Conservation (phyloP, 768 basidiomycete species). For the Suillus sp. region DNA sequence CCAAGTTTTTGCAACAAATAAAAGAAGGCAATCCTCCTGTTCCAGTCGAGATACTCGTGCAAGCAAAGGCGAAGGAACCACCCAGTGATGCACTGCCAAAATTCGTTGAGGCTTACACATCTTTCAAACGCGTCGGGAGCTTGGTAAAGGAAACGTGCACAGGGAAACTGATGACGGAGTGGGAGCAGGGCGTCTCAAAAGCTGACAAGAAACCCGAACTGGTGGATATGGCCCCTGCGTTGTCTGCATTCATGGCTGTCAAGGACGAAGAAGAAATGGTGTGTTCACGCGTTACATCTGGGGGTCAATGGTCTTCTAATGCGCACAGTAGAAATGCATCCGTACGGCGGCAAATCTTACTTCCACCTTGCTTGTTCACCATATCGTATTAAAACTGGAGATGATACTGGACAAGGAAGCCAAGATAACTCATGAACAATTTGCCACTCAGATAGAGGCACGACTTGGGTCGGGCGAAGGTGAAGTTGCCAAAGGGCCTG, state of each 20-base stretch:
- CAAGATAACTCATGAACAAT: slow-evolving; percentile 85
- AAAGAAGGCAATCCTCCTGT: slow-evolving; percentile 55
- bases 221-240: slow-evolving; percentile 74
- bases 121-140: slow-evolving; percentile 66
- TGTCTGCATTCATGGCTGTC: slow-evolving; percentile 78
- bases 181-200: slow-evolving; percentile 66
- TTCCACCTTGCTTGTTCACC: slow-evolving; percentile 80
- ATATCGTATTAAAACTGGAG: slow-evolving; percentile 87
- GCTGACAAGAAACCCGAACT: slow-evolving; percentile 66
- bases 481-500: slow-evolving; percentile 75
- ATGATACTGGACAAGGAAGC: slow-evolving; percentile 90
- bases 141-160: slow-evolving; percentile 81
- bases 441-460: slow-evolving; percentile 84
- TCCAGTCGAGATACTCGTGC: slow-evolving; percentile 74
- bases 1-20: slow-evolving; percentile 84
- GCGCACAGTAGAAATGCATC: slow-evolving; percentile 63
- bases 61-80: slow-evolving; percentile 79
- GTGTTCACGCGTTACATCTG: slow-evolving; percentile 31
- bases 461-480: slow-evolving; percentile 75
- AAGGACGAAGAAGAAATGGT: slow-evolving; percentile 95
- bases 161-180: slow-evolving; percentile 87
- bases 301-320: slow-evolving; percentile 15
- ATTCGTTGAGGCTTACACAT: slow-evolving; percentile 64
- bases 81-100: slow-evolving; percentile 73
- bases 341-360: slow-evolving; percentile 77